These are phyloP conservation scores for Salisapilia sapeloensis DNA, from an alignment of 352 stramenopile genomes.

Conservation along the genomic window DNA sequence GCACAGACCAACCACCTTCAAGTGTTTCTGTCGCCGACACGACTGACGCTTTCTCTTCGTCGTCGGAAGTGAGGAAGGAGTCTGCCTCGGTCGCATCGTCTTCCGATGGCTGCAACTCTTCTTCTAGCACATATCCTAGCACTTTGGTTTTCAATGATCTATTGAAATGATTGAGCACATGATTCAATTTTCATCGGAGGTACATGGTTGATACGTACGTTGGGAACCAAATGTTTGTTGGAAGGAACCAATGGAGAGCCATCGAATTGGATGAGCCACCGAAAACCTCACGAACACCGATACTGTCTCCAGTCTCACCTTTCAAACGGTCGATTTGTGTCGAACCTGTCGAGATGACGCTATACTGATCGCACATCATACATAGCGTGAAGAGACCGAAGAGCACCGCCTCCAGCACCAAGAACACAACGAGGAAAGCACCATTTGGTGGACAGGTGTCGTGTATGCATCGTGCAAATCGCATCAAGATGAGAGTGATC, in stretches of 20 bases:
- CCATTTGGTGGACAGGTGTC: conserved; percentile 29
- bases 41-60: conserved; percentile 6
- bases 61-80: conserved; percentile 41
- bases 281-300: conserved; percentile 75
- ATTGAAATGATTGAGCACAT: neutral
- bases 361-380: conserved; percentile 98
- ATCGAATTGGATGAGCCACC: conserved; percentile 39
- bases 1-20: conserved; percentile 69
- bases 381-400: conserved; percentile 98
- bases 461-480: conserved; percentile 78
- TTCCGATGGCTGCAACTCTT: conserved; percentile 39
- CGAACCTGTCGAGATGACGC: conserved; percentile 89
- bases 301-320: conserved; percentile 54
- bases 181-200: neutral
- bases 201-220: conserved; percentile 16
- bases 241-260: conserved; percentile 58
- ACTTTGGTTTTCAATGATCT: conserved; percentile 73
- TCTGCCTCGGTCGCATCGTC: conserved; percentile 64
- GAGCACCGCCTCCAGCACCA: conserved; percentile 82
- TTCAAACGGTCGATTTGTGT: conserved; percentile 97
- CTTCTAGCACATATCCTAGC: conserved; percentile 68
- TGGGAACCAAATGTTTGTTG: conserved; percentile 78
- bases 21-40: conserved; percentile 53
- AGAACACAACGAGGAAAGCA: conserved; percentile 39
- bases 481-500: conserved; percentile 84